phyloP scores from a whole-genome alignment of 2,329 filamentous ascomycete species.

The Lizonia empirigonia region DNA sequence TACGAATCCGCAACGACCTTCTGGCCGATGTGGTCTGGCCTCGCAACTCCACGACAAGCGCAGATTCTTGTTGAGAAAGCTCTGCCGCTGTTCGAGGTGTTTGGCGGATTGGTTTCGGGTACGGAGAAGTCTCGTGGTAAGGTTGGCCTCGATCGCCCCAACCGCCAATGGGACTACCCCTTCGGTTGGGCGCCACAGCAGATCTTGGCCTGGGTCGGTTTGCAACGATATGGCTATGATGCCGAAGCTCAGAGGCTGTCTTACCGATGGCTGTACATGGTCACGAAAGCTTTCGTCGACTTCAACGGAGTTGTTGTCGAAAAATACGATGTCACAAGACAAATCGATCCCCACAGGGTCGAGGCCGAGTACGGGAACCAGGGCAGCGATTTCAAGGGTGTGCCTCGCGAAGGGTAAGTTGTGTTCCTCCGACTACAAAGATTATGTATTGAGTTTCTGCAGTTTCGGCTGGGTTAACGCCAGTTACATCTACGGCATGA shows the following conservation, averaged over 20 bases:
- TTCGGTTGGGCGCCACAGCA: slow-evolving; percentile 99
- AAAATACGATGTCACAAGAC: slow-evolving; percentile 95
- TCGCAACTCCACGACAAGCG: slow-evolving; percentile 86
- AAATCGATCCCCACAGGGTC: slow-evolving; percentile 88
- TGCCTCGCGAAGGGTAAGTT: slow-evolving; percentile 91
- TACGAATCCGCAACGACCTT: slow-evolving; percentile 95
- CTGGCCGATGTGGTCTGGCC: slow-evolving; percentile 96
- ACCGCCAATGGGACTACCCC: slow-evolving; percentile 97
- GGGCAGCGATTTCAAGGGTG: slow-evolving; percentile 91
- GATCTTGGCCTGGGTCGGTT: slow-evolving; percentile 94
- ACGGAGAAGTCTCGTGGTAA: slow-evolving; percentile 86
- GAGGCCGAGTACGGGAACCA: slow-evolving; percentile 99
- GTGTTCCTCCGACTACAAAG: neutral
- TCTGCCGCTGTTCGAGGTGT: slow-evolving; percentile 84
- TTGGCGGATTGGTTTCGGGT: slow-evolving; percentile 85
- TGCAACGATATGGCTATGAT: slow-evolving; percentile 88
- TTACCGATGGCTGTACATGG: slow-evolving; percentile 98
- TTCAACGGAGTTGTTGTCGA: slow-evolving; percentile 98
- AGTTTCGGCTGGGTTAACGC: slow-evolving; percentile 99
- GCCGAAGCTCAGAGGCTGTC: slow-evolving; percentile 87
- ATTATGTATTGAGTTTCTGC: slow-evolving; percentile 29
- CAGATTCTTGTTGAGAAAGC: slow-evolving; percentile 78
- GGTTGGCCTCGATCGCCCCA: slow-evolving; percentile 80
- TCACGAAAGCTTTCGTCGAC: slow-evolving; percentile 96
- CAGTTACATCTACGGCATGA: slow-evolving; percentile 91